Evolutionary conservation across 192 early-diverging fungal genomes (phyloP), one percentile per base, ranked within the genome.

Genomic region (Coemansia aciculifera): DNA sequence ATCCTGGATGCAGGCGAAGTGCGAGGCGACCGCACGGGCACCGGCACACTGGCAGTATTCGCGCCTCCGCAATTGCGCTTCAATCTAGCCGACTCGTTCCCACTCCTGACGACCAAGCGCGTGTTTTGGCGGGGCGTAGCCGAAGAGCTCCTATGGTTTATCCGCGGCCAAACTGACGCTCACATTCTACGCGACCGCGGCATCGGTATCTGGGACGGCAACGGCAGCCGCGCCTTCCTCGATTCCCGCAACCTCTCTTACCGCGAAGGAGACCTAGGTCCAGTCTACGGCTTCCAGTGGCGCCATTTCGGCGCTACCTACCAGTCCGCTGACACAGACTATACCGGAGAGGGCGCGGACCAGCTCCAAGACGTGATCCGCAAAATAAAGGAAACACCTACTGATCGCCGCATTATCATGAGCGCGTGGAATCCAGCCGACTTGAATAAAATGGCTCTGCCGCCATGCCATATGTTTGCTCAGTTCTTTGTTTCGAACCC

Each of bases 281-380:
- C 94, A 1, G 93, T 99, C 21, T 99, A 99, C 67, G 98, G 98
- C 13, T 99, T 95, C 81, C 98, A 99, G 69, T 99, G 98, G 98
- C 84, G 98, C 32, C 94, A 98, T 71, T 99, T 99, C 87, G 98
- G 98, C 0, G 98, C 98, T 1, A 71, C 90, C 56, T 99, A 99
- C 74, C 69, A 77, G 48, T 88, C 89, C 60, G 88, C 87, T 36
- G 89, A 98, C 66, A 86, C 87, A 1, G 94, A 98, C 66, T 99
- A 99, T 65, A 85, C 88, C 3, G 93, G 92, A 12, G 72, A 92
- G 72, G 98, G 98, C n/a, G 88, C 94, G 5, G 98, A 99, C 70
- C 98, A 99, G 74, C 82, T 99, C 13, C 79, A 81, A 10, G 88
- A 93, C 36, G 93, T 98, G 31, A 91, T 99, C 51, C 75, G 89